Evolutionary conservation across 192 early-diverging fungal genomes (phyloP).

Genomic region (Funneliformis geosporum): DNA sequence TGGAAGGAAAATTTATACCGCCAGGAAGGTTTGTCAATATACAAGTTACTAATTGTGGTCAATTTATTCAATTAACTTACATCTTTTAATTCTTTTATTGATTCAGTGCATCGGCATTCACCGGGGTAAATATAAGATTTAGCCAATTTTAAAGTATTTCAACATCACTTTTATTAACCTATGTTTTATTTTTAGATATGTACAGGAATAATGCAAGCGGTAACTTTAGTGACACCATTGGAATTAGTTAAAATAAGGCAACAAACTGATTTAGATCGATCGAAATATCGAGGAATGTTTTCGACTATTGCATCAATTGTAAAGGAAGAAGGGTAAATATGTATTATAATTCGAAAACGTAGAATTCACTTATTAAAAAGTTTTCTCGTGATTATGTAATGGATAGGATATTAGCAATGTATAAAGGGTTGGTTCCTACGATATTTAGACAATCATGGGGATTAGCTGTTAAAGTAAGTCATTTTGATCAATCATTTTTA

Average conservation of each 20-base stretch:
- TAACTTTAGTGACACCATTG: constrained; percentile 48
- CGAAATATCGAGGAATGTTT: constrained; percentile 42
- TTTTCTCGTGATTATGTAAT: neutral
- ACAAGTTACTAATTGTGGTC: neutral
- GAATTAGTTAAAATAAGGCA: constrained; percentile 50
- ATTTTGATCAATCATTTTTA: neutral
- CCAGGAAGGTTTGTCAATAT: constrained; percentile 24
- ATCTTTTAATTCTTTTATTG: neutral
- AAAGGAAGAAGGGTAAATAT: constrained; percentile 43
- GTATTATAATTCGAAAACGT: neutral
- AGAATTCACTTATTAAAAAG: neutral
- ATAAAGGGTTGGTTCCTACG: constrained; percentile 46
- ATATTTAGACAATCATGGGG: constrained; percentile 51
- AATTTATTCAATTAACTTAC: too few species aligned
- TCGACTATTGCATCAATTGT: constrained; percentile 40
- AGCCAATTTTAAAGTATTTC: neutral
- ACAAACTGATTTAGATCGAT: constrained; percentile 44
- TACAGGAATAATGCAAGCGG: constrained; percentile 46
- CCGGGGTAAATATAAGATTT: constrained; percentile 36
- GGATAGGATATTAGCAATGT: constrained; percentile 40
- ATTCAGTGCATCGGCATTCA: constrained; percentile 39
- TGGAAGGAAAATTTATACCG: constrained; percentile 43
- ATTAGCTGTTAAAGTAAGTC: constrained; percentile 14
- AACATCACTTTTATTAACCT: neutral
- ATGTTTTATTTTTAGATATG: constrained; percentile 33